A percentile compares a stretch with the other conserved stretches of the same genome.
phyloP scores from a whole-genome alignment of 192 early-diverging fungal species.

The Backusella mclennaniae region DNA sequence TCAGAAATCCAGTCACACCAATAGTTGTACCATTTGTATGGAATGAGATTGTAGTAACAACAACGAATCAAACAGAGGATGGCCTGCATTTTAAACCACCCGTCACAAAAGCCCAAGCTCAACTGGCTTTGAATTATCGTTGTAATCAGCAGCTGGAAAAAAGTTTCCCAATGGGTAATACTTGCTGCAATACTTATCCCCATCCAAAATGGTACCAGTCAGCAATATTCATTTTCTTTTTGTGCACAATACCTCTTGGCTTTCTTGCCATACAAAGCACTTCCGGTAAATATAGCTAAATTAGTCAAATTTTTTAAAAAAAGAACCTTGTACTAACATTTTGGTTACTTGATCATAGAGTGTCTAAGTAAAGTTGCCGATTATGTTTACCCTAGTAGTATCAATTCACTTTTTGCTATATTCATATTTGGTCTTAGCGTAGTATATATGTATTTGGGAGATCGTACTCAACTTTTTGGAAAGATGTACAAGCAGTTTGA shows the following conservation, averaged over 20 bases:
- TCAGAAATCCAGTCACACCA: slow-evolving; percentile 21
- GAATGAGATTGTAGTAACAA: slow-evolving; percentile 43
- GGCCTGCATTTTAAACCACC: slow-evolving; percentile 64
- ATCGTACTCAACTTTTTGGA: slow-evolving; percentile 68
- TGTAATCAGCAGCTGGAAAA: slow-evolving; percentile 56
- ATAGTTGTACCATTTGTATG: slow-evolving; percentile 51
- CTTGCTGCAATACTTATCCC: slow-evolving; percentile 62
- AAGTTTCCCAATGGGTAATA: slow-evolving; percentile 45
- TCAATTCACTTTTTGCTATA: slow-evolving; percentile 42
- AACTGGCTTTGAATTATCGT: slow-evolving; percentile 59
- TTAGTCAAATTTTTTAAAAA: not conserved
- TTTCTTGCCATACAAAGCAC: not conserved
- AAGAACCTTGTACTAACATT: not conserved
- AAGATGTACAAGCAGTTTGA: slow-evolving; percentile 66
- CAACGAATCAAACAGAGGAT: slow-evolving; percentile 49
- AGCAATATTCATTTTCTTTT: slow-evolving; percentile 38
- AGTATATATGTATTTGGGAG: slow-evolving; percentile 60
- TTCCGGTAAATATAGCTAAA: not conserved
- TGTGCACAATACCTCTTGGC: slow-evolving; percentile 40
- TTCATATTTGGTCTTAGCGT: slow-evolving; percentile 53
- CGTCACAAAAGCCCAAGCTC: slow-evolving; percentile 49
- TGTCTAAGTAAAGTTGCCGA: not conserved
- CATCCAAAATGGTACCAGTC: slow-evolving; percentile 42
- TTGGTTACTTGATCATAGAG: not conserved
- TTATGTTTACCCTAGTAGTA: slow-evolving; percentile 35